Conservation (phyloP, 1,284 basidiomycete genomes). For the Phellopilus nigrolimitatus region DNA sequence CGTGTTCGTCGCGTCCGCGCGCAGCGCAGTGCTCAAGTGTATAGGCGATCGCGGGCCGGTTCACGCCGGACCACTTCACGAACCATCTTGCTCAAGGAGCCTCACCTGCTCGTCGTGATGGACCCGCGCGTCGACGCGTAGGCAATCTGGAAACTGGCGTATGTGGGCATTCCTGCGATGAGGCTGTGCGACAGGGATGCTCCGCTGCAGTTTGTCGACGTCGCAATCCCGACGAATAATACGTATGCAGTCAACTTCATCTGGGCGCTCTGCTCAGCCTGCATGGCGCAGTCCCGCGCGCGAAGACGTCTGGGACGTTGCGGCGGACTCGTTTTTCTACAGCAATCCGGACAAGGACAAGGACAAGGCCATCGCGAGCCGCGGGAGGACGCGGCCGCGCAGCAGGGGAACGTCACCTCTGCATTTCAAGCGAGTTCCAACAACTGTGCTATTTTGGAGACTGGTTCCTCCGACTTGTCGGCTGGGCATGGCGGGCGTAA, state of each 20-base stretch:
- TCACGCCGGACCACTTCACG: slow-evolving; percentile 98
- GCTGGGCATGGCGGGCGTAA: slow-evolving; percentile 51
- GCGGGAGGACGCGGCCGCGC: slow-evolving; percentile 38
- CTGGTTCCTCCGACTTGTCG: slow-evolving; percentile 77
- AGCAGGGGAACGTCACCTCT: slow-evolving; percentile 78
- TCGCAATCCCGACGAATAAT: slow-evolving; percentile 99
- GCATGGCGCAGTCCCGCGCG: slow-evolving; percentile 87
- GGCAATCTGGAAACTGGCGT: slow-evolving; percentile 98
- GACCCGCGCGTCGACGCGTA: slow-evolving; percentile 99
- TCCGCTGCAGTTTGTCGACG: slow-evolving; percentile 94
- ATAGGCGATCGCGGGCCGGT: slow-evolving; percentile 97
- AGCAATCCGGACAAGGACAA: slow-evolving; percentile 99
- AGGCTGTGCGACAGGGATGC: slow-evolving; percentile 98
- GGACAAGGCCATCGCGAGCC: slow-evolving; percentile 69
- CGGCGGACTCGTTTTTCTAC: slow-evolving; percentile 99
- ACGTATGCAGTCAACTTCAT: slow-evolving; percentile 98
- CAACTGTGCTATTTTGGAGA: slow-evolving; percentile 70
- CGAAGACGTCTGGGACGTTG: slow-evolving; percentile 91
- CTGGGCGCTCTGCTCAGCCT: slow-evolving; percentile 98
- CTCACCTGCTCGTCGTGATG: slow-evolving; percentile 95
- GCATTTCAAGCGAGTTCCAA: slow-evolving; percentile 64
- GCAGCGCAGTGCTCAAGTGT: slow-evolving; percentile 99
- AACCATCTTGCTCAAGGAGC: slow-evolving; percentile 99
- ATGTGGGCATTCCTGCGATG: slow-evolving; percentile 99
- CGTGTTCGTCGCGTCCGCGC: slow-evolving; percentile 95